Evolutionary conservation across 2,329 filamentous ascomycete species (phyloP).

Genomic region (Herpotrichia juniperi): DNA sequence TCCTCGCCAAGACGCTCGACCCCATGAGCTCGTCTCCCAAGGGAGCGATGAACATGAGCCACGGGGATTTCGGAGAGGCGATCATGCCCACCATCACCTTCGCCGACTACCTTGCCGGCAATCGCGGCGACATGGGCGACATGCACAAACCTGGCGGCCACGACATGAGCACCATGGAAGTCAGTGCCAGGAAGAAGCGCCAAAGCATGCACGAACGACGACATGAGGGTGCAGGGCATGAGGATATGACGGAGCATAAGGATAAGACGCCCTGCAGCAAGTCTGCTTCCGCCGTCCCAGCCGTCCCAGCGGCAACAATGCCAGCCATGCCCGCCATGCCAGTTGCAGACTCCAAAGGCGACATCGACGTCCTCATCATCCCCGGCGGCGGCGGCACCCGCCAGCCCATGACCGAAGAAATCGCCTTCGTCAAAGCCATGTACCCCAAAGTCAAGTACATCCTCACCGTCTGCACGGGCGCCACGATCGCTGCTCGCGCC

Average conservation of each 20-base stretch:
- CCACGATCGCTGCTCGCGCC: slow-evolving; percentile 61
- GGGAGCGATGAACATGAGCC: slow-evolving; percentile 11
- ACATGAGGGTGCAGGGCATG: neutral
- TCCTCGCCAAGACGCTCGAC: slow-evolving; percentile 33
- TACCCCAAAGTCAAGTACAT: slow-evolving; percentile 62
- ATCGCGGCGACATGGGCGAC: neutral
- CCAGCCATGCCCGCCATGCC: too few species aligned
- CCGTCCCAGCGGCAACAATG: slow-evolving; percentile 2
- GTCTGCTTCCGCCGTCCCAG: too few species aligned
- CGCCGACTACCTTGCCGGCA: slow-evolving; percentile 47
- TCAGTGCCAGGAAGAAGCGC: too few species aligned
- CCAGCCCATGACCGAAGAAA: slow-evolving; percentile 39
- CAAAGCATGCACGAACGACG: too few species aligned
- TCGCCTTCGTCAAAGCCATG: slow-evolving; percentile 55
- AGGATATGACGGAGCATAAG: neutral
- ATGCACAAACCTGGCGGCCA: neutral
- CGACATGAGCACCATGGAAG: too few species aligned
- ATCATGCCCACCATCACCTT: slow-evolving; percentile 62
- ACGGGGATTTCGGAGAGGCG: slow-evolving; percentile 41
- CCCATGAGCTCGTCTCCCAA: slow-evolving; percentile 31
- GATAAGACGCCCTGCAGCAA: too few species aligned
- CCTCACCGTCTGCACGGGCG: slow-evolving; percentile 71
- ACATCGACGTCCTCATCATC: slow-evolving; percentile 67
- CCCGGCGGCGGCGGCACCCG: slow-evolving; percentile 65
- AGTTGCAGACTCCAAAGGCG: slow-evolving; percentile 12